Base-by-base conservation (phyloP, 768 basidiomycete genomes). In the Pleurotus platypus region DNA sequence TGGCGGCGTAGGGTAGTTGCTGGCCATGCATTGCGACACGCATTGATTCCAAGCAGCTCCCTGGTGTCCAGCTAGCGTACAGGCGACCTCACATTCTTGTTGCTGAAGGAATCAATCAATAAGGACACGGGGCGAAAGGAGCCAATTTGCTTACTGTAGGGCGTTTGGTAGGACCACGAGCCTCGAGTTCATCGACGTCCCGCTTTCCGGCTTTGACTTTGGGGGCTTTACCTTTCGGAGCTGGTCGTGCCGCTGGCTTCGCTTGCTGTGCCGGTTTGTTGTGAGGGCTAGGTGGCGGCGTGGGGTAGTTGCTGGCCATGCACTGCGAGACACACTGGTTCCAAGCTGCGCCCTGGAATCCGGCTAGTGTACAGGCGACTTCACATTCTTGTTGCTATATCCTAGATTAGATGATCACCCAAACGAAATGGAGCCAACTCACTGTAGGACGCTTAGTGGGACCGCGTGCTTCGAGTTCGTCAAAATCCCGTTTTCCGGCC, bases 81-180 rank as follows among this genome's bases (percentile, higher is more conserved):
- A 54, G 12, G 39, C 51, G 39, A 54, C 51, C 24, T 54, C 51
- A 22, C 51, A 54, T 43, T 54, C 51, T 53, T 53, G 51, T 53
- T 53, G 51, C 51, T 53, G n/a, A n/a, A 20, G 22, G 49, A 11
- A 53, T 35, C 11, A 13, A 6, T 37, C 2, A 12, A 40, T 22
- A 12, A 11, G 11, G 11, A 16, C n/a, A 42, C 5, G 7, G n/a
- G 5, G 15, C 38, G 39, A 22, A 11, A 35, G 11, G 30, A 9
- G 11, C 11, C 9, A 11, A 13, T 53, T 6, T 20, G 20, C 38
- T 18, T 11, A 53, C 51, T 18, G 51, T 53, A 6, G 38, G 51
- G 15, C 51, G 51, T 18, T 53, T 22, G 5, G n/a, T 53, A 9
- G 38, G 51, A 8, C 16, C 51, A 18, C 51, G 51, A 22, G 38